phyloP scores from a whole-genome alignment of 2,329 filamentous ascomycete genomes.

The Cyclaneusma minus region DNA sequence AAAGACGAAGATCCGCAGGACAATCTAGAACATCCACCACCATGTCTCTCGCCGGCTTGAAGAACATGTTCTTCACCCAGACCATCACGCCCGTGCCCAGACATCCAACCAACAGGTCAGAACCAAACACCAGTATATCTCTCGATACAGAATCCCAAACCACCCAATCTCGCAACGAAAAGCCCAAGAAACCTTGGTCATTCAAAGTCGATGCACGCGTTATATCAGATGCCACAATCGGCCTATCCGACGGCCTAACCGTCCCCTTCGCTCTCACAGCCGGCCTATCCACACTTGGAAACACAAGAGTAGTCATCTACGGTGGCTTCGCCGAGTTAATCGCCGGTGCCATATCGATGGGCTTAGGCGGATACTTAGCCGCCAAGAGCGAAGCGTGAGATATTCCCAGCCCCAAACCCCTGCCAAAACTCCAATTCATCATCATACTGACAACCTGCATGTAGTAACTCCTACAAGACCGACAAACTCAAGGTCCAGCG shows the following conservation, averaged over 20 bases:
- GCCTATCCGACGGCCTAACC: slow-evolving; percentile 44
- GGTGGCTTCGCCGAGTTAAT: slow-evolving; percentile 46
- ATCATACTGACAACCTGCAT: too few species aligned
- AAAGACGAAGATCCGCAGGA: slow-evolving; percentile 5
- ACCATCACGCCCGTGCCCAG: slow-evolving; percentile 8
- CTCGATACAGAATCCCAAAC: too few species aligned
- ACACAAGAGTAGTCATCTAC: slow-evolving; percentile 36
- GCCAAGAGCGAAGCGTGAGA: slow-evolving; percentile 28
- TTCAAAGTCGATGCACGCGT: slow-evolving; percentile 17
- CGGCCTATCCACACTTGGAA: slow-evolving; percentile 32
- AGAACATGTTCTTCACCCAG: slow-evolving; percentile 16
- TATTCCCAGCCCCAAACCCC: slow-evolving; percentile 1
- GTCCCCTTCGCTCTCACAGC: slow-evolving; percentile 49
- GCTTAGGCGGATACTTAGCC: slow-evolving; percentile 42
- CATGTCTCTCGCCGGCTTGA: slow-evolving; percentile 18
- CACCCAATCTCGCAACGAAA: slow-evolving; percentile 1
- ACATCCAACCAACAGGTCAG: neutral
- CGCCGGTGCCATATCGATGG: slow-evolving; percentile 47
- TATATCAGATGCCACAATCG: slow-evolving; percentile 40
- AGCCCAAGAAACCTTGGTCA: neutral
- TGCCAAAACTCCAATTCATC: too few species aligned
- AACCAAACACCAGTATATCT: neutral
- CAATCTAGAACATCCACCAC: slow-evolving; percentile 5
- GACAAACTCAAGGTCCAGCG: too few species aligned
- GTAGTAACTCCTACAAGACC: too few species aligned